Evolutionary conservation across 75 land plant species (phyloP).

Genomic region (Selaginella moellendorffii): DNA sequence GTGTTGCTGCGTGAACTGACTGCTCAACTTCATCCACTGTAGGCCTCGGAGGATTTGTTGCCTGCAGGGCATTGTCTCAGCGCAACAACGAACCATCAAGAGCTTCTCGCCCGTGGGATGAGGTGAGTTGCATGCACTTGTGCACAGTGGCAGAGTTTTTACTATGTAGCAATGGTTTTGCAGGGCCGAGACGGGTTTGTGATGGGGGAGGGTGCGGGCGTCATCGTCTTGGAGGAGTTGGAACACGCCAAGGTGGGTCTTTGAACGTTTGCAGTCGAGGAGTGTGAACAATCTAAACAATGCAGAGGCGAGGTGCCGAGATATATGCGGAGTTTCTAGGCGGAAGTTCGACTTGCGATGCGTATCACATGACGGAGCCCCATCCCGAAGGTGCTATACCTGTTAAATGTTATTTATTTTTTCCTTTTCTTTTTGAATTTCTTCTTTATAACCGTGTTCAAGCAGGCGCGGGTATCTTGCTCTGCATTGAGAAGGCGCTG

Average conservation of each 20-base stretch:
- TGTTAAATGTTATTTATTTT: not conserved
- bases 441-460: not conserved
- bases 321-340: constrained; percentile 94
- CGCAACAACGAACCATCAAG: constrained; percentile 57
- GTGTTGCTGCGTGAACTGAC: not conserved
- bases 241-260: constrained; percentile 77
- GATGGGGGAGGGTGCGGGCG: constrained; percentile 82
- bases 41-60: constrained; percentile 93
- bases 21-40: not conserved
- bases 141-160: too few species aligned
- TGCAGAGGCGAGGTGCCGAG: constrained; percentile 71
- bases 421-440: not conserved
- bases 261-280: not conserved
- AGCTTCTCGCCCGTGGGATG: constrained; percentile 96
- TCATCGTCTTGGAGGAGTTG: constrained; percentile 45
- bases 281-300: not conserved
- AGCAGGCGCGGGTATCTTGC: constrained; percentile 60
- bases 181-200: constrained; percentile 97
- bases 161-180: not conserved
- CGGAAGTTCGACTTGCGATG: constrained; percentile 88
- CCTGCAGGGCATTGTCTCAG: constrained; percentile 84
- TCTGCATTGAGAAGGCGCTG: constrained; percentile 83
- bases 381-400: constrained; percentile 63
- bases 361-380: constrained; percentile 93
- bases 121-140: constrained; percentile 21